phyloP scores from a whole-genome alignment of 2,329 filamentous ascomycete species.

The Diaporthe vexans region DNA sequence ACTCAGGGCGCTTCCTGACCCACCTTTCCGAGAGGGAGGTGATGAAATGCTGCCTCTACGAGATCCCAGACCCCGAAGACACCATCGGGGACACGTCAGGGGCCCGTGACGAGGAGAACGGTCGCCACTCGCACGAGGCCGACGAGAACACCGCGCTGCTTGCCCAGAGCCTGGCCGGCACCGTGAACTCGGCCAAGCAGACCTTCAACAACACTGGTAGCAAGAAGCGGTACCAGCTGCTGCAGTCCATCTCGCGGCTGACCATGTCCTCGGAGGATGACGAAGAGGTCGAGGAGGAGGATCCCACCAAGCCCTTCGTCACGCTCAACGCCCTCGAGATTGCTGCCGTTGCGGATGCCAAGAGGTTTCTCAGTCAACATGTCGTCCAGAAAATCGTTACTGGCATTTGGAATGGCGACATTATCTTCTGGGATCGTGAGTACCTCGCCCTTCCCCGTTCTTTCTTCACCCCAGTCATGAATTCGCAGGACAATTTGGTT shows the following conservation, averaged over 20 bases:
- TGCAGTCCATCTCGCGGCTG: slow-evolving; percentile 69
- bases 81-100: slow-evolving; percentile 47
- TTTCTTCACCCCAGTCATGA: no score
- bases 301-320: slow-evolving; percentile 80
- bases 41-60: slow-evolving; percentile 80
- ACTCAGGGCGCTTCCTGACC: slow-evolving; percentile 73
- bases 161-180: slow-evolving; percentile 48
- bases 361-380: slow-evolving; percentile 85
- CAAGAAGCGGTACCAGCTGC: slow-evolving; percentile 62
- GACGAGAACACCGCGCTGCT: slow-evolving; percentile 65
- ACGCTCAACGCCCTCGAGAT: slow-evolving; percentile 90
- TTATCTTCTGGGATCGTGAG: slow-evolving; percentile 83
- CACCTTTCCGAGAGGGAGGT: slow-evolving; percentile 80
- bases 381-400: slow-evolving; percentile 87
- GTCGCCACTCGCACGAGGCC: slow-evolving; percentile 41
- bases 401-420: slow-evolving; percentile 88
- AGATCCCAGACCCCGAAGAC: slow-evolving; percentile 68
- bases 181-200: slow-evolving; percentile 45
- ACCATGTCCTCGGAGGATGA: slow-evolving; percentile 60
- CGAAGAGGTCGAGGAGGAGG: slow-evolving; percentile 63
- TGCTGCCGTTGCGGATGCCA: slow-evolving; percentile 83
- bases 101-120: slow-evolving; percentile 57
- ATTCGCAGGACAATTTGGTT: no score
- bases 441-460: neutral
- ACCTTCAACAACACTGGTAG: slow-evolving; percentile 54